Evolutionary conservation across 345 rosid species (phyloP).

Genomic region (Angophora floribunda): DNA sequence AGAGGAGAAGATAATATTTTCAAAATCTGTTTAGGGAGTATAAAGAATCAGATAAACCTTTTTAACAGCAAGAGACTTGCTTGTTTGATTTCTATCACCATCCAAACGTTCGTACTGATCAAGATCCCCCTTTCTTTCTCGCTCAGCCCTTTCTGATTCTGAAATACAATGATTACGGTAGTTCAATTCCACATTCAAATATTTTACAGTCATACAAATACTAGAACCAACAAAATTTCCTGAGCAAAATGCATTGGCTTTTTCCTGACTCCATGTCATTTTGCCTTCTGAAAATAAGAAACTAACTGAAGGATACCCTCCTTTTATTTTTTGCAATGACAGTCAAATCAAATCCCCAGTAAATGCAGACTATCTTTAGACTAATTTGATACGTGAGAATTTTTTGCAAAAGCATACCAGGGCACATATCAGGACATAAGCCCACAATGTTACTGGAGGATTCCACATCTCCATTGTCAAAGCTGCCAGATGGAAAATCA

Average conservation of each 20-base stretch:
- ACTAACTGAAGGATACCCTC: neutral
- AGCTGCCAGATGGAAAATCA: conserved; percentile 24
- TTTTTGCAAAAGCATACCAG: conserved; percentile 42
- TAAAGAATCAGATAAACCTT: conserved; percentile 28
- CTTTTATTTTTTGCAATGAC: neutral
- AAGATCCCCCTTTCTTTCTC: conserved; percentile 98
- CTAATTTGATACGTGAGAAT: neutral
- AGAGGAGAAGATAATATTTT: neutral
- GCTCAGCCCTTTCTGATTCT: conserved; percentile 86
- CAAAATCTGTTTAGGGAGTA: neutral
- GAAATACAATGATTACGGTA: conserved; percentile 6
- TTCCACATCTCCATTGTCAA: conserved; percentile 45
- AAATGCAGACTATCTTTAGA: neutral
- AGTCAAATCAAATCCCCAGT: neutral
- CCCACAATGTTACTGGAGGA: conserved; percentile 53
- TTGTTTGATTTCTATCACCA: conserved; percentile 93
- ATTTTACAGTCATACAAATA: neutral
- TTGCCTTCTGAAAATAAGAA: neutral
- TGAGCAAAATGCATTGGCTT: neutral
- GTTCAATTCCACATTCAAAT: neutral
- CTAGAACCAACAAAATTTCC: neutral
- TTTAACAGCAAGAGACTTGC: conserved; percentile 76
- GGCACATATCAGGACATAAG: conserved; percentile 88
- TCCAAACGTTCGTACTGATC: conserved; percentile 89
- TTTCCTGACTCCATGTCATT: neutral